These are phyloP conservation scores for Calonectria leucothoes DNA, from an alignment of 2,329 filamentous ascomycete genomes.

Conservation along the genomic window DNA sequence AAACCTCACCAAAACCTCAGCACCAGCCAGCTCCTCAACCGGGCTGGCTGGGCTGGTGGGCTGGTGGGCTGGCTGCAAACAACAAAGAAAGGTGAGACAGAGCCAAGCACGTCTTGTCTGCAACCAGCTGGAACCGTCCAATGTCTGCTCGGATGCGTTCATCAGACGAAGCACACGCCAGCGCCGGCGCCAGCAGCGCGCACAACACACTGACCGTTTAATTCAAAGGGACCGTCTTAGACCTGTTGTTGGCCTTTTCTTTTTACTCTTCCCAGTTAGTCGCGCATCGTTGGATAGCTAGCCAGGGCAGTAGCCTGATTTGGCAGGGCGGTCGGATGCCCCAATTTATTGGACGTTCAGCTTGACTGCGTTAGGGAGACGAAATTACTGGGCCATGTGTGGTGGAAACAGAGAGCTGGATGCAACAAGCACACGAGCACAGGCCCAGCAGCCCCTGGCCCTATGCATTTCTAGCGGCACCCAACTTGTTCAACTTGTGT, in stretches of 20 bases:
- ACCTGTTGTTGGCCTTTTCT: not conserved
- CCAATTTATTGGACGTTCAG: conserved; percentile 1
- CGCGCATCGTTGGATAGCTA: not conserved
- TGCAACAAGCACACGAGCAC: not conserved
- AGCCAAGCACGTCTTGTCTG: not conserved
- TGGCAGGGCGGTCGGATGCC: conserved; percentile 4
- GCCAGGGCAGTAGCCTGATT: conserved; percentile 10
- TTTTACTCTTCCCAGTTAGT: not conserved
- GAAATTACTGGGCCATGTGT: not conserved
- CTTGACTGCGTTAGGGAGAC: not conserved
- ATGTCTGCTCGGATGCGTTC: not conserved
- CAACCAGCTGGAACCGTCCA: not conserved
- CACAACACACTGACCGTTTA: not conserved
- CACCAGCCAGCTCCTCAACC: conserved; percentile 4
- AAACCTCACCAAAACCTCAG: not conserved
- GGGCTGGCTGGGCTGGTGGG: too few relatives aligned
- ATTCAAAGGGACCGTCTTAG: not conserved
- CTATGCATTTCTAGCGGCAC: not conserved
- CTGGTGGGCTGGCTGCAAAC: not conserved
- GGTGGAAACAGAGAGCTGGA: not conserved
- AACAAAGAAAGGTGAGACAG: conserved; percentile 4
- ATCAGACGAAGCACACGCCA: not conserved
- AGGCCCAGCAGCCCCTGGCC: not conserved
- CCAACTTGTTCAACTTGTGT: not conserved
- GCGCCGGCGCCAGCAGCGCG: not conserved